Evolutionary conservation across 2,329 filamentous ascomycete genomes (phyloP), one percentile per base, ranked within the genome.

Genomic region (Neophaeococcomyces aloes): DNA sequence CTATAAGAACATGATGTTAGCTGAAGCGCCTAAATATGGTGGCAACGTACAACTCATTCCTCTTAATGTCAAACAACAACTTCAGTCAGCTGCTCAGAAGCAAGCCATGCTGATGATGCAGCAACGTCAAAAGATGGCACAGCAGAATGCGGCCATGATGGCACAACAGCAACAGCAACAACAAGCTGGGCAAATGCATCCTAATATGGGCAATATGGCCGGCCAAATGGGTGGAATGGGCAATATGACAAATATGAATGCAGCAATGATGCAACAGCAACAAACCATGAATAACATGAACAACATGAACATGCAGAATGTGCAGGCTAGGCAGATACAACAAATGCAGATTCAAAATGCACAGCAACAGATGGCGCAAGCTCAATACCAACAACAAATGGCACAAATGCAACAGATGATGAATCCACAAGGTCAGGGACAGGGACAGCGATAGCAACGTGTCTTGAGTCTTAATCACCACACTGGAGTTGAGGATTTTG

Each of bases 261-360:
- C 38, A 8, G 45, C 45, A 21, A 44, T 53, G 14, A 48, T 48
- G 21, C 48, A 54, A 34, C 52, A 53, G 23, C 43, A 45, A 15
- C 43, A 45, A 15, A 27, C 5, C 23, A 27, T 27, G 23, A 27
- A 27, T 27, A 27, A 27, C 10, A 27, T 27, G 23, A 27, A 27
- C 10, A 27, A 27, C 10, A 27, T 27, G 23, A 27, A 27, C 23
- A 19, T 40, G 38, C 35, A 45, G 29, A 25, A 39, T 21, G 33
- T 19, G 29, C 50, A 54, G 23, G 46, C 46, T 4, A 53, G 53
- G 23, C 52, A 56, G n/a, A 51, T 51, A 47, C 53, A 55, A 31
- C 49, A 53, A 38, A 43, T 49, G 45, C 52, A 54, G 30, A 46
- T 53, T 41, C 51, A 53, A 25, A 47, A 54, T 40, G 48, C 50